phyloP scores from a whole-genome alignment of 495 filamentous ascomycete genomes.

The Tuber microsphaerosporum region DNA sequence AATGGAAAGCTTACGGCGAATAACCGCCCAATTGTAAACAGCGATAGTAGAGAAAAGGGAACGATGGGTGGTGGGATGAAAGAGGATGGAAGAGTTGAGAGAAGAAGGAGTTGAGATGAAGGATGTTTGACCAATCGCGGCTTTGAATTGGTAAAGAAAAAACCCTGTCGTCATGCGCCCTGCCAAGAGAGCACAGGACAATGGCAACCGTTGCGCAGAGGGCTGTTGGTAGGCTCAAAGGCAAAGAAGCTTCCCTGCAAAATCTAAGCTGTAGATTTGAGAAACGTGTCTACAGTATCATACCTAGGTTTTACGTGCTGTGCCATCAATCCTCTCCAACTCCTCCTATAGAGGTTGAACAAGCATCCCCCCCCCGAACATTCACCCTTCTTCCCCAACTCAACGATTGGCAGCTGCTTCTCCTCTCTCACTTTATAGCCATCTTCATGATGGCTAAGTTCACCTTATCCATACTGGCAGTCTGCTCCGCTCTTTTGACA shows the following conservation, averaged over 20 bases:
- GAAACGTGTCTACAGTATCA: background rate
- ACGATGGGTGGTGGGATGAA: background rate
- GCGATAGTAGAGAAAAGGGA: background rate
- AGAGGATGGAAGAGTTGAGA: conserved; percentile 1
- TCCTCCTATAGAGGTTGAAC: background rate
- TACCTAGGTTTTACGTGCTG: background rate
- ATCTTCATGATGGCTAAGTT: background rate
- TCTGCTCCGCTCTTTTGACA: conserved; percentile 20
- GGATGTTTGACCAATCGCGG: conserved; percentile 1
- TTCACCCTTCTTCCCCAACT: background rate
- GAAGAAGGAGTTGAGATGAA: background rate
- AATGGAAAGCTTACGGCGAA: conserved; percentile 6
- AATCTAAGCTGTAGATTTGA: background rate
- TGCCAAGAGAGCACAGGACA: background rate
- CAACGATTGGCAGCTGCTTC: background rate
- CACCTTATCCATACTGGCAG: conserved; percentile 11
- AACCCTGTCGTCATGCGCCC: conserved; percentile 3
- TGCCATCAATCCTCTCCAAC: background rate
- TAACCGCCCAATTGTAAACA: conserved; percentile 5
- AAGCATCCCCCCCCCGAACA: background rate
- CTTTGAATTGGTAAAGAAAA: background rate
- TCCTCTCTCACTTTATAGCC: background rate
- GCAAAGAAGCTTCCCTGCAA: background rate
- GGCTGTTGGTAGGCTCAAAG: background rate
- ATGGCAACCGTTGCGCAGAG: background rate